Evolutionary conservation across 2,329 filamentous ascomycete species (phyloP).

Genomic region (Stylonectria norvegica): DNA sequence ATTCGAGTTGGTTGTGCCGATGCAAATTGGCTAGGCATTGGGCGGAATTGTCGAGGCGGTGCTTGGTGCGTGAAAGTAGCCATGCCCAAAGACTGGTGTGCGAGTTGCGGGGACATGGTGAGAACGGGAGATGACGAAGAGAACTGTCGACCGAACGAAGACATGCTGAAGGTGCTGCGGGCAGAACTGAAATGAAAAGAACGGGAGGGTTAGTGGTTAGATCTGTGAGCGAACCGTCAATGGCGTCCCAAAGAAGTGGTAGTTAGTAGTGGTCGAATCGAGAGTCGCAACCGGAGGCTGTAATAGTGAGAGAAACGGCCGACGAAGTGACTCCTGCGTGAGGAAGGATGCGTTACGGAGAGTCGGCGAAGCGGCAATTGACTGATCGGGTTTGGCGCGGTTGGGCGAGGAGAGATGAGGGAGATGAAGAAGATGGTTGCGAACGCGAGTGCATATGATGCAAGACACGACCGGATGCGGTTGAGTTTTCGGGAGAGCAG

Average conservation of each 20-base stretch:
- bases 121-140: constrained; percentile 45
- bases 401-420: too few species aligned
- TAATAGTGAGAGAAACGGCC: too few species aligned
- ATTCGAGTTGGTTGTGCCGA: constrained; percentile 27
- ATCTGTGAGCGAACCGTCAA: constrained; percentile 32
- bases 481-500: too few species aligned
- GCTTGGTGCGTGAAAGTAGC: constrained; percentile 28
- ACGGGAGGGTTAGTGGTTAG: constrained; percentile 30
- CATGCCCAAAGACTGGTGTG: constrained; percentile 32
- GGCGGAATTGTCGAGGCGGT: constrained; percentile 23
- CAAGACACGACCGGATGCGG: too few species aligned
- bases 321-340: too few species aligned
- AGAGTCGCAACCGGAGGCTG: too few species aligned
- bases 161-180: constrained; percentile 33
- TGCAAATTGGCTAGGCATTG: constrained; percentile 18
- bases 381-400: too few species aligned
- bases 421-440: too few species aligned
- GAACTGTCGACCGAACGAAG: constrained; percentile 42
- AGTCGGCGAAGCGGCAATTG: constrained; percentile 6
- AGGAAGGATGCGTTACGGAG: too few species aligned
- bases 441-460: too few species aligned
- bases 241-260: constrained; percentile 17
- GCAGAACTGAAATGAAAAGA: constrained; percentile 16
- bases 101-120: constrained; percentile 34
- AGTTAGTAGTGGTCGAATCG: constrained; percentile 5